Evolutionary conservation across 1,284 basidiomycete genomes (phyloP).

Genomic region (Sporisorium scitamineum): DNA sequence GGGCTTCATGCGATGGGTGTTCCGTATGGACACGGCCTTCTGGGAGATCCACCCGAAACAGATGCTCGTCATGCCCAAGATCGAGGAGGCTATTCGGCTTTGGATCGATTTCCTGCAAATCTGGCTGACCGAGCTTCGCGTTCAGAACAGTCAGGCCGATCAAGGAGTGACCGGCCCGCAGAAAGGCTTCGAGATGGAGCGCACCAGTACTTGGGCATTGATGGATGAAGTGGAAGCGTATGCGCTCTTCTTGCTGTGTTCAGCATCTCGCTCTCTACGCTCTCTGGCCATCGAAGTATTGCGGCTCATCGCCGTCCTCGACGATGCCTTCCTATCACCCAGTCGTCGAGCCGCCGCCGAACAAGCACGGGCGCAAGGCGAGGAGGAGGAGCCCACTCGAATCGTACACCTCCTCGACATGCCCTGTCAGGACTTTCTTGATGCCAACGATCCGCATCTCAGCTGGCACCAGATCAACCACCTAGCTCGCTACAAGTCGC

Average conservation of each 20-base stretch:
- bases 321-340: slow-evolving; percentile 56
- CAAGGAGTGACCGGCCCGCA: slow-evolving; percentile 18
- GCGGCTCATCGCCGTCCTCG: slow-evolving; percentile 61
- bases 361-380: slow-evolving; percentile 59
- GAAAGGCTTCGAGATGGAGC: slow-evolving; percentile 56
- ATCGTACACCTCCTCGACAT: slow-evolving; percentile 61
- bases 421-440: slow-evolving; percentile 50
- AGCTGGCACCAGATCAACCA: slow-evolving; percentile 53
- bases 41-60: slow-evolving; percentile 77
- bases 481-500: slow-evolving; percentile 47
- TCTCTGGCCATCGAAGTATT: slow-evolving; percentile 64
- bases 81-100: slow-evolving; percentile 75
- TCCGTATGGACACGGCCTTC: slow-evolving; percentile 78
- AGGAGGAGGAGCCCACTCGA: slow-evolving; percentile 57
- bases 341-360: slow-evolving; percentile 53
- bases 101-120: slow-evolving; percentile 82
- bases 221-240: slow-evolving; percentile 77
- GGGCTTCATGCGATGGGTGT: slow-evolving; percentile 81
- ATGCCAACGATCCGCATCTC: slow-evolving; percentile 49
- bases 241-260: slow-evolving; percentile 79
- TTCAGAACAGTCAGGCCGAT: slow-evolving; percentile 62
- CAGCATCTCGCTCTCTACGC: slow-evolving; percentile 77
- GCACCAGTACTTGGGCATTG: slow-evolving; percentile 63
- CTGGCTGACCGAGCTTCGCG: slow-evolving; percentile 74
- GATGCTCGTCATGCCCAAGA: slow-evolving; percentile 77